phyloP scores from a whole-genome alignment of 805 yeast genomes.

The Yamadazyma philogaea region DNA sequence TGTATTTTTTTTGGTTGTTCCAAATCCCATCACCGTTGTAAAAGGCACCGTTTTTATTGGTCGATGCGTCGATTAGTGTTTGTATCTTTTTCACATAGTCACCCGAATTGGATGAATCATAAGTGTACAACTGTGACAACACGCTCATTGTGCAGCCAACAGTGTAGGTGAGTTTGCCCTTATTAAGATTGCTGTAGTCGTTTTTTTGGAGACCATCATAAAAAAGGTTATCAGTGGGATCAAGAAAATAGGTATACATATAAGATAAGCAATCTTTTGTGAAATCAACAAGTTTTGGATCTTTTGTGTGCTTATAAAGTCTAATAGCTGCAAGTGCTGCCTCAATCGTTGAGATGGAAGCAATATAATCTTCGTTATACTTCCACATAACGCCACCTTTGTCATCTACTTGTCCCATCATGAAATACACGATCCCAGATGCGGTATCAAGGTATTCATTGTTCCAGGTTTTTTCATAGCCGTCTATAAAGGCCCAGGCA shows the following conservation, averaged over 20 bases:
- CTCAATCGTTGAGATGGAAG: slow-evolving; percentile 29
- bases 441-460: slow-evolving; percentile 20
- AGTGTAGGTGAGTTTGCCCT: slow-evolving; percentile 24
- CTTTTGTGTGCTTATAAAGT: slow-evolving; percentile 17
- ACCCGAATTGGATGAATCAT: slow-evolving; percentile 9
- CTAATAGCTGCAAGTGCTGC: slow-evolving; percentile 26
- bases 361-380: slow-evolving; percentile 20
- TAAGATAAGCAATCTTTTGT: slow-evolving; percentile 16
- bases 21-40: slow-evolving; percentile 20
- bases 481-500: slow-evolving; percentile 26
- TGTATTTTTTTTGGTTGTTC: slow-evolving; percentile 23
- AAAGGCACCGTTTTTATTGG: slow-evolving; percentile 18
- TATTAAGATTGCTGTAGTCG: slow-evolving; percentile 17
- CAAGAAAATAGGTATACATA: slow-evolving; percentile 14
- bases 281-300: slow-evolving; percentile 15
- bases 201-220: slow-evolving; percentile 22
- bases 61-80: slow-evolving; percentile 18
- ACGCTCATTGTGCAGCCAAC: slow-evolving; percentile 24
- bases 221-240: slow-evolving; percentile 21
- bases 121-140: slow-evolving; percentile 16
- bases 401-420: slow-evolving; percentile 20
- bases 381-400: slow-evolving; percentile 29
- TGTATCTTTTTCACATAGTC: slow-evolving; percentile 15
- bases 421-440: slow-evolving; percentile 15
- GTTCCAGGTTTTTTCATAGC: slow-evolving; percentile 18